Evolutionary conservation across 106 monocot genomes (phyloP).

Genomic region (Dendrobium nobile): DNA sequence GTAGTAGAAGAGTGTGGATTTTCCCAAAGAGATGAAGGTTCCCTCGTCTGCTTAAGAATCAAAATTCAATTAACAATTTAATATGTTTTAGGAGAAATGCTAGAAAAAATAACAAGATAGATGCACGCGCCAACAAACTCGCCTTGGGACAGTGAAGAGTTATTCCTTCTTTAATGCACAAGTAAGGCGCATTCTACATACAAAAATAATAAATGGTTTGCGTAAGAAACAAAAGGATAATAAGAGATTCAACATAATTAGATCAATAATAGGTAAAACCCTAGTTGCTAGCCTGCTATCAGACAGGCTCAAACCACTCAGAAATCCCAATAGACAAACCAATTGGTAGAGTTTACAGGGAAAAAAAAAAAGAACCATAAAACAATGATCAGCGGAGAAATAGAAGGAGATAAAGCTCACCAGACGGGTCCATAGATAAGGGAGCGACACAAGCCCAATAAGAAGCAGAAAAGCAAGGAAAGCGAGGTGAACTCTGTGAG

Average conservation of each 20-base stretch:
- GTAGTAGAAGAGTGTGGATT: constrained; percentile 76
- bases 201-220: constrained; percentile 5
- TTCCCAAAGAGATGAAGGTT: constrained; percentile 83
- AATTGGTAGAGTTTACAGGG: background rate
- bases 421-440: constrained; percentile 54
- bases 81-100: background rate
- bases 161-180: constrained; percentile 85
- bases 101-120: background rate
- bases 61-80: background rate
- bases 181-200: constrained; percentile 69
- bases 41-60: constrained; percentile 48
- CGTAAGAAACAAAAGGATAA: background rate
- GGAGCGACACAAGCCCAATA: constrained; percentile 29
- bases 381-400: background rate
- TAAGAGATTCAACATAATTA: too few species aligned
- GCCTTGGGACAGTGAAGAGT: constrained; percentile 75
- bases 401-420: constrained; percentile 23
- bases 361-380: constrained; percentile 1
- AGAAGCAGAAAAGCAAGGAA: constrained; percentile 28
- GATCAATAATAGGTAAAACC: background rate
- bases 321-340: background rate
- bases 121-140: constrained; percentile 9
- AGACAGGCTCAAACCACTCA: background rate
- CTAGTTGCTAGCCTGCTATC: background rate
- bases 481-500: constrained; percentile 27